Conservation (phyloP, 768 basidiomycete species). For the Boletellus sp. region DNA sequence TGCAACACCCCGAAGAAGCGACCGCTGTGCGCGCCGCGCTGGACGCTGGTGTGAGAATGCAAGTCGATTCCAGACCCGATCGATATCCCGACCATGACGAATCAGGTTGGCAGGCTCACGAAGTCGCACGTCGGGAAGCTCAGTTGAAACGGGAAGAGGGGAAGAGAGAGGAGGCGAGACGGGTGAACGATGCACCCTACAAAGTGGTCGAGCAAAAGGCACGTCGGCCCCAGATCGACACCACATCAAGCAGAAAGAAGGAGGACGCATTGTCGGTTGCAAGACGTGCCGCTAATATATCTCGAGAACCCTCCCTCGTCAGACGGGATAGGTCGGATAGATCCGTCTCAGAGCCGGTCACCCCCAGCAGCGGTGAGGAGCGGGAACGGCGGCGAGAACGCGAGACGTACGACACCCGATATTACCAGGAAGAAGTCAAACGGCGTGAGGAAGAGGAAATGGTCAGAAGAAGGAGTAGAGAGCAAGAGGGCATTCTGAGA, state of each 20-base stretch:
- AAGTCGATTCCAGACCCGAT: conserved; percentile 25
- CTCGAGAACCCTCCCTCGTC: conserved; percentile 23
- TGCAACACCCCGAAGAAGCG: conserved; percentile 39
- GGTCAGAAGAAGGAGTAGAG: conserved; percentile 42
- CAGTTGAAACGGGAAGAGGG: conserved; percentile 32
- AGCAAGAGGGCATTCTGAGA: conserved; percentile 54
- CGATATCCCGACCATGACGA: conserved; percentile 28
- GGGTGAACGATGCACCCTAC: conserved; percentile 35
- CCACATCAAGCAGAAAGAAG: conserved; percentile 25
- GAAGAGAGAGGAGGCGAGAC: conserved; percentile 35
- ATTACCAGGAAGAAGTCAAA: conserved; percentile 44
- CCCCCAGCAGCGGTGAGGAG: conserved; percentile 26
- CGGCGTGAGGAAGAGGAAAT: conserved; percentile 46
- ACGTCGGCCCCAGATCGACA: conserved; percentile 29
- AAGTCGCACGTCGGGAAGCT: conserved; percentile 30
- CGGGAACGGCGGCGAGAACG: conserved; percentile 25
- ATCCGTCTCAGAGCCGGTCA: conserved; percentile 25
- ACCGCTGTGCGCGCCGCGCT: conserved; percentile 18
- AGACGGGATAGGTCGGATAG: conserved; percentile 22
- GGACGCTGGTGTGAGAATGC: conserved; percentile 19
- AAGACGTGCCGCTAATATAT: conserved; percentile 24
- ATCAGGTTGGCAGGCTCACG: conserved; percentile 32
- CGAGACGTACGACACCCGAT: conserved; percentile 27
- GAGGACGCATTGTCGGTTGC: conserved; percentile 28
- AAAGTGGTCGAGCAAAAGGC: conserved; percentile 20